Conservation (phyloP, 768 basidiomycete species). For the Lactarius evosmus region DNA sequence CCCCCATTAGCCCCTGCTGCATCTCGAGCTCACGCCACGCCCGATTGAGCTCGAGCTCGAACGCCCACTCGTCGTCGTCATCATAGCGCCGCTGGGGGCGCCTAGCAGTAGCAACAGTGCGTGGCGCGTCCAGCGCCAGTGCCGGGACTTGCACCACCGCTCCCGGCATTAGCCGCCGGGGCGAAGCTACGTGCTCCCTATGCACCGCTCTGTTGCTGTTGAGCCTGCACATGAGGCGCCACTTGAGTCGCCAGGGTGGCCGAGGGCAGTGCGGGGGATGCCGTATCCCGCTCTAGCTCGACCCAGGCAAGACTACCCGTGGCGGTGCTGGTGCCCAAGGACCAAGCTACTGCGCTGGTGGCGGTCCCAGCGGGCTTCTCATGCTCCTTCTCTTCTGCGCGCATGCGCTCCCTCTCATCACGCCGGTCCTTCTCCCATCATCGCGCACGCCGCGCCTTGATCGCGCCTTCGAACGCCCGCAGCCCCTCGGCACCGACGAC, state of each 20-base stretch:
- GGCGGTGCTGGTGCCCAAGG: neutral
- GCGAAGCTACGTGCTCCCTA: constrained; percentile 86
- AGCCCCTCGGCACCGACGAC: constrained; percentile 77
- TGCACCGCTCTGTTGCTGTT: constrained; percentile 49
- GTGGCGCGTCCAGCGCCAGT: constrained; percentile 28
- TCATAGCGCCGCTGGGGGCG: constrained; percentile 26
- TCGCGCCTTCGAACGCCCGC: constrained; percentile 77
- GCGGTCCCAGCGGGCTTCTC: constrained; percentile 27
- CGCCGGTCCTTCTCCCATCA: constrained; percentile 79
- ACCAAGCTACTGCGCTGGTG: neutral
- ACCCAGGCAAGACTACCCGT: constrained; percentile 13
- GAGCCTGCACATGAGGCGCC: too few species aligned
- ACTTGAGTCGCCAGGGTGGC: neutral
- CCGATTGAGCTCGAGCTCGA: constrained; percentile 45
- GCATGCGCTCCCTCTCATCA: constrained; percentile 79
- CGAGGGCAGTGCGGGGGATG: neutral
- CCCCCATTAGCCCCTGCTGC: constrained; percentile 39
- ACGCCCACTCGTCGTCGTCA: constrained; percentile 60
- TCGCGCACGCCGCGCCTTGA: constrained; percentile 69
- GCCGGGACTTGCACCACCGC: constrained; percentile 22
- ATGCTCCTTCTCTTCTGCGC: constrained; percentile 66
- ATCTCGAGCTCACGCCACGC: constrained; percentile 78
- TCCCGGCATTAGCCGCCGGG: constrained; percentile 60
- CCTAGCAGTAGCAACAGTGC: constrained; percentile 24
- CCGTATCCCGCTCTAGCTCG: constrained; percentile 8